Evolutionary conservation across 2,329 filamentous ascomycete species (phyloP), one percentile per base, ranked within the genome.

Genomic region (Endothia cerciana): DNA sequence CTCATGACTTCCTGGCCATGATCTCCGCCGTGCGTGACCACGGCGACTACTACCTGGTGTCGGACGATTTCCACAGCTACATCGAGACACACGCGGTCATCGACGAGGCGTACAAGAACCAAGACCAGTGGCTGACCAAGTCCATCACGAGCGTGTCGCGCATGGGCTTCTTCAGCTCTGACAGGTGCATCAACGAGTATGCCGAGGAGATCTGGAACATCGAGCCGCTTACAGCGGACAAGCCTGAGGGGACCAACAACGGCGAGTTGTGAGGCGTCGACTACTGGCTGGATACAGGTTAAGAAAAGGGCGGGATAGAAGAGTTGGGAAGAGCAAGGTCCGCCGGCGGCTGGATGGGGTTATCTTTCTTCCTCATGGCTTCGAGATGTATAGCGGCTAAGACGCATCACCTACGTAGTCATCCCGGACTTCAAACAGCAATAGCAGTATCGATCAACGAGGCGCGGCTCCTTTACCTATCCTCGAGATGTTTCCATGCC

Each of bases 91-190:
- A 99, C 70, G 85, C 88, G 65, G 85, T 97, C 64, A 94, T 99
- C 40, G 95, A 99, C 74, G 90, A 94, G 79, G 90, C 93, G 60
- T 99, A 96, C 83, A 88, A 88, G 78, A 91, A 98, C 79, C 91
- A 94, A 77, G 93, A 97, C 67, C 90, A 92, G 73, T 99, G 95
- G 95, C 81, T 96, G 66, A 90, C 88, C 69, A 97, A 97, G 86
- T 90, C 87, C 70, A 98, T 99, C 74, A 89, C 87, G 51, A 91
- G 91, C 66, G 95, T 99, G 22, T 86, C 93, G 7, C 85, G 94
- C 49, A 99, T 99, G 95, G 95, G 94, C 45, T 98, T 98, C 87
- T 98, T 98, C 83, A 94, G 89, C 72, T 94, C 91, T 70, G 94
- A 98, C 77, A 87, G 94, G 47, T 97, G 94, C 80, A 97, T 98